Percentiles rank a stretch among this genome's conserved stretches.
phyloP scores from a whole-genome alignment of 495 filamentous ascomycete genomes.

The Talaromyces trachyspermus region DNA sequence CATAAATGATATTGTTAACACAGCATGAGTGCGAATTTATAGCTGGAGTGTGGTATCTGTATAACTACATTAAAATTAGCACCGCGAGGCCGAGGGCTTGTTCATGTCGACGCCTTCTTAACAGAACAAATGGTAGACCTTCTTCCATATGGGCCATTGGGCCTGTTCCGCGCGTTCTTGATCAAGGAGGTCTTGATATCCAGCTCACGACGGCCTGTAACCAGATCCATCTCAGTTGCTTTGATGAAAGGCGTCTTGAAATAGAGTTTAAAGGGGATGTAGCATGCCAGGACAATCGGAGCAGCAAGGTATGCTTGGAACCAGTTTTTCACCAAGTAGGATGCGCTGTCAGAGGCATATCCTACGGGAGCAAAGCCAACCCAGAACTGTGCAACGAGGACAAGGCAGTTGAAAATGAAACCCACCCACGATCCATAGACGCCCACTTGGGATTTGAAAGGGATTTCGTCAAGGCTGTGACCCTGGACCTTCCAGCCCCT shows the following conservation, averaged over 20 bases:
- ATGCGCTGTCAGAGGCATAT: constrained; percentile 32
- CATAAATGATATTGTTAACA: too few relatives aligned
- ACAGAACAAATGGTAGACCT: constrained; percentile 52
- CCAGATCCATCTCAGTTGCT: constrained; percentile 69
- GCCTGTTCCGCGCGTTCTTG: constrained; percentile 68
- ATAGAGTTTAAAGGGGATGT: constrained; percentile 72
- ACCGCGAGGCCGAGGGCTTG: too few relatives aligned
- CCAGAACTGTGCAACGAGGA: constrained; percentile 95
- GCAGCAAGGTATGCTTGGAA: constrained; percentile 75
- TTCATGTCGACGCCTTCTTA: too few relatives aligned
- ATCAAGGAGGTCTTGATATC: constrained; percentile 67
- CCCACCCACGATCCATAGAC: constrained; percentile 80
- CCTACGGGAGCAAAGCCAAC: constrained; percentile 74
- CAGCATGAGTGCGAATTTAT: too few relatives aligned
- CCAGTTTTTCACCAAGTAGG: constrained; percentile 51
- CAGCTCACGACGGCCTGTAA: constrained; percentile 82
- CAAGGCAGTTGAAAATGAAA: constrained; percentile 65
- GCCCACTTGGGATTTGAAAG: constrained; percentile 75
- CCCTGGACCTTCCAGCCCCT: constrained; percentile 64
- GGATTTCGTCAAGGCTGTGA: constrained; percentile 63
- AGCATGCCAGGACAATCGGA: constrained; percentile 71
- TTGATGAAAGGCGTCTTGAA: constrained; percentile 62
- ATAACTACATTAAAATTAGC: background rate
- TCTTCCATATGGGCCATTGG: constrained; percentile 82
- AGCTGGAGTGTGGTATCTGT: too few relatives aligned